These are phyloP conservation scores for Heliophila coronopifolia DNA, from an alignment of 441 rosid genomes.

Conservation along the genomic window DNA sequence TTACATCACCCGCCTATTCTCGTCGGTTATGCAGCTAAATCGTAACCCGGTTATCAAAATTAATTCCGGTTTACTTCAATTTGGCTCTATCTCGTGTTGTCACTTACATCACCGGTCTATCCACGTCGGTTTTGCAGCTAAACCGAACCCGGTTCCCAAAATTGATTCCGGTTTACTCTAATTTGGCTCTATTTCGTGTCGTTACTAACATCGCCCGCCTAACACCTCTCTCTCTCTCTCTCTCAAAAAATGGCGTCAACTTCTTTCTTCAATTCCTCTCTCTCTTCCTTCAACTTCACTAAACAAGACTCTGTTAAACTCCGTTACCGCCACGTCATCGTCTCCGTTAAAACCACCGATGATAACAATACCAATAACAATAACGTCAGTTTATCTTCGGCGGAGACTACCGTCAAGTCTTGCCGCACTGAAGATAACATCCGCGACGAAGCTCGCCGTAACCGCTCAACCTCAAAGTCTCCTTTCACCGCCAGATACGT, in stretches of 20 bases:
- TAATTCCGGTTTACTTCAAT: too few relatives aligned
- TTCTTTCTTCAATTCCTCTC: slow-evolving; percentile 32
- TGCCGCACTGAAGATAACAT: slow-evolving; percentile 44
- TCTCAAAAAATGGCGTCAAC: slow-evolving; percentile 32
- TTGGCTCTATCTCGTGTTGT: too few relatives aligned
- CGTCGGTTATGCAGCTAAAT: too few relatives aligned
- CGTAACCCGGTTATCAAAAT: too few relatives aligned
- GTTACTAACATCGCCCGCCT: slow-evolving; percentile 27
- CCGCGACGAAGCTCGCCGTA: slow-evolving; percentile 52
- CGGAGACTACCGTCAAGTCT: slow-evolving; percentile 27
- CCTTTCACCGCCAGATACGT: slow-evolving; percentile 55
- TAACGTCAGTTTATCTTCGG: slow-evolving; percentile 15
- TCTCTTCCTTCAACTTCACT: slow-evolving; percentile 27
- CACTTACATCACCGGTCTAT: too few relatives aligned
- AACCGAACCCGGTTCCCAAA: slow-evolving; percentile 21
- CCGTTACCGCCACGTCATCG: slow-evolving; percentile 26
- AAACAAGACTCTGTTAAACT: slow-evolving; percentile 25
- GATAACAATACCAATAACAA: slow-evolving; percentile 12
- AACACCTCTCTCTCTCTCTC: slow-evolving; percentile 15
- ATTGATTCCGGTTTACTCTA: slow-evolving; percentile 24
- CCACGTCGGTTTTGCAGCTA: too few relatives aligned
- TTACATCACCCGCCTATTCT: too few relatives aligned
- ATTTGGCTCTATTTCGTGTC: not conserved
- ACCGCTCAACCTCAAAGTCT: slow-evolving; percentile 33
- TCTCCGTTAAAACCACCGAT: slow-evolving; percentile 21